Evolutionary conservation across 768 basidiomycete species (phyloP), one percentile per base, ranked within the genome.

Genomic region (Boletus pseudopeckii): DNA sequence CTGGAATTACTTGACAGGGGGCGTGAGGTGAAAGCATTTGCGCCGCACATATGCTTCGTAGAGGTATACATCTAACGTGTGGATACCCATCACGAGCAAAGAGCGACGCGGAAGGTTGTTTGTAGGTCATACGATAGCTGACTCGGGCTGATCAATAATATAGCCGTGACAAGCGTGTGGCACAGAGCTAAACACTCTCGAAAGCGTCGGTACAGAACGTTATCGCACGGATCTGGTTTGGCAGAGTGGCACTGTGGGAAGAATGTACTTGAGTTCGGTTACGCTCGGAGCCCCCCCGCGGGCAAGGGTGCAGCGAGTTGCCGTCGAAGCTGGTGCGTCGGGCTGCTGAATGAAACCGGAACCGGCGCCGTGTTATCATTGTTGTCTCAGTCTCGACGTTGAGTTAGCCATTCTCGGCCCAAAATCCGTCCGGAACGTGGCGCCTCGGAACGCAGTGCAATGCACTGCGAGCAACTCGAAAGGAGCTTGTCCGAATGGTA

Each of bases 1-100:
- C n/a, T 63, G 30, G 45, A 48, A 44, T 10, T 56, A 6, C 34
- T 61, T 42, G 53, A 59, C 17, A 53, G 32, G n/a, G 49, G 58
- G 59, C 30, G 50, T 18, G 42, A 36, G 15, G 48, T 26, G 18
- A 58, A 52, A 45, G 20, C 36, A 10, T 33, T 34, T 42, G 58
- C 53, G 41, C 9, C 28, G 5, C 54, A 61, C 51, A n/a, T 55
- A 61, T 48, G 54, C 55, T 17, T 47, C 22, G 34, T 63, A 49
- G 45, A 26, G 36, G 26, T 36, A 33, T 26, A 11, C 8, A 14
- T 22, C 10, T 26, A 7, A 26, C 11, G 33, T 11, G 7, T n/a
- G n/a, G n/a, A n/a, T n/a, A n/a, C n/a, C n/a, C n/a, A n/a, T n/a
- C 6, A 33, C 6, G 14, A 42, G 10, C 6, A 34, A 13, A 34